Conservation (phyloP, 495 filamentous ascomycete genomes). For the Penicillium macrosclerotiorum region DNA sequence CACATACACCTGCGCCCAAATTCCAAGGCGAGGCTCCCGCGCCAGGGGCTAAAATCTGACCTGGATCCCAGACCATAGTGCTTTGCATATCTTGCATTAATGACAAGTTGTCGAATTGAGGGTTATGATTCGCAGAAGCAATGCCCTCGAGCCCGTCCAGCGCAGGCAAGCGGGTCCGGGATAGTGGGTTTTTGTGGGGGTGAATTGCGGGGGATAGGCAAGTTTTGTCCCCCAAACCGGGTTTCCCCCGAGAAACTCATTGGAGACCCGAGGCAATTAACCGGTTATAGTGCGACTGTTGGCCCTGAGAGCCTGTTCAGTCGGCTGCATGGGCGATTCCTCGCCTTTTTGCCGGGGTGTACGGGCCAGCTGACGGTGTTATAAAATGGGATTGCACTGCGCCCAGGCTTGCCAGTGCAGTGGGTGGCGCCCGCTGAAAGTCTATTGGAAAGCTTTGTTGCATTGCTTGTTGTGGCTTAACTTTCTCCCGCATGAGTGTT, state of each 20-base stretch:
- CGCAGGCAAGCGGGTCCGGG: constrained; percentile 9
- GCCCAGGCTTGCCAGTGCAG: constrained; percentile 2
- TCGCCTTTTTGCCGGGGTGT: not conserved
- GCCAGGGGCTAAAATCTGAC: not conserved
- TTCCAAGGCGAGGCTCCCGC: not conserved
- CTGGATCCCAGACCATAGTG: constrained; percentile 1
- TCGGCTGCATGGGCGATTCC: constrained; percentile 8
- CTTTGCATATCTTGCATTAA: not conserved
- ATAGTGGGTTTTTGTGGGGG: constrained; percentile 4
- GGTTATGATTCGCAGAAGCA: constrained; percentile 1
- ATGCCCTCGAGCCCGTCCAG: not conserved
- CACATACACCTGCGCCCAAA: not conserved
- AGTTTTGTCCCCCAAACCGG: constrained; percentile 4
- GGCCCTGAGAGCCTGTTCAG: not conserved
- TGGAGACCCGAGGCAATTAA: constrained; percentile 3
- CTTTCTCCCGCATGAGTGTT: not conserved
- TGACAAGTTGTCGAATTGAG: not conserved
- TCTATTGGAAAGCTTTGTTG: constrained; percentile 9
- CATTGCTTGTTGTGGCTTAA: not conserved
- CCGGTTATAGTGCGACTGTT: not conserved
- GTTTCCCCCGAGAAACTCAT: constrained; percentile 1
- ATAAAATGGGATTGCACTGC: constrained; percentile 3
- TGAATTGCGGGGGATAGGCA: constrained; percentile 1
- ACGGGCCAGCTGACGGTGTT: not conserved
- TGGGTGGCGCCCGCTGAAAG: constrained; percentile 4